Conservation (phyloP, 2,329 filamentous ascomycete genomes). For the Botrytis hyacinthi region DNA sequence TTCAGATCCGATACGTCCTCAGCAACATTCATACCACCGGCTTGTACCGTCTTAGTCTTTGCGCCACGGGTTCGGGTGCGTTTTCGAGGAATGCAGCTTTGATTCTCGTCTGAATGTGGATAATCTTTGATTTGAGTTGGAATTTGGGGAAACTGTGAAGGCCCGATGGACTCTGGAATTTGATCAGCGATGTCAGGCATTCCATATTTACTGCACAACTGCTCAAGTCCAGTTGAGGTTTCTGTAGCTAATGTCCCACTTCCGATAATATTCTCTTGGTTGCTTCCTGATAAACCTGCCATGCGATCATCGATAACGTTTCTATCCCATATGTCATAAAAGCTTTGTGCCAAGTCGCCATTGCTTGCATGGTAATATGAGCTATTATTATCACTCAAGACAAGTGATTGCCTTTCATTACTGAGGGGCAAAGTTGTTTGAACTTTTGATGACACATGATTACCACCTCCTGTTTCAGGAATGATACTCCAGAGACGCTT, state of each 20-base stretch:
- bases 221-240: neutral
- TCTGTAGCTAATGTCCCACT: neutral
- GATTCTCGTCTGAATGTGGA: neutral
- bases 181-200: neutral
- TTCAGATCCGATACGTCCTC: neutral
- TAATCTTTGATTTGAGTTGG: neutral
- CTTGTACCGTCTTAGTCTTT: neutral
- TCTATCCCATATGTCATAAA: neutral
- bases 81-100: neutral
- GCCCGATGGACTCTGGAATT: neutral
- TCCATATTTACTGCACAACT: neutral
- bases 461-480: neutral
- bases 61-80: neutral
- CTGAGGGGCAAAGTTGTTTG: neutral
- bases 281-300: neutral
- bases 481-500: neutral
- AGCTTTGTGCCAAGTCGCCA: neutral
- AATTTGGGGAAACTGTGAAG: neutral
- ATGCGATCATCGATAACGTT: neutral
- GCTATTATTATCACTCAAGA: neutral
- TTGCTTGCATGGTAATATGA: neutral
- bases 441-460: neutral
- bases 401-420: neutral
- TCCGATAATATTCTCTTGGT: neutral
- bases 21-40: neutral